Conservation (phyloP, 805 yeast species). For the Pichia membranifaciens region DNA sequence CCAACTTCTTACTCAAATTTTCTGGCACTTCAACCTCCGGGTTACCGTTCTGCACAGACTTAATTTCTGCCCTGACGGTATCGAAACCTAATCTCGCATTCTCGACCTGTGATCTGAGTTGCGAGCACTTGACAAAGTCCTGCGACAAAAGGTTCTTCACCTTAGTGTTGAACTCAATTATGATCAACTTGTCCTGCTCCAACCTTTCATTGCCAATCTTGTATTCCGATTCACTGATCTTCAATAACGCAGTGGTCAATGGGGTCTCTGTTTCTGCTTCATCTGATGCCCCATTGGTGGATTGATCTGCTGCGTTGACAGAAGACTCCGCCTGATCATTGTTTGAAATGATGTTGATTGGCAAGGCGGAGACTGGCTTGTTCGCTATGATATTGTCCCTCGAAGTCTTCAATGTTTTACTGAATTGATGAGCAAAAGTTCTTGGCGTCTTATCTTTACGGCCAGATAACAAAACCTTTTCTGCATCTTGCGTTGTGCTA, state of each 20-base stretch:
- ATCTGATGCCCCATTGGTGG: neutral
- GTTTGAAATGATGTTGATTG: slow-evolving; percentile 2
- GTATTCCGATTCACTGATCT: slow-evolving; percentile 49
- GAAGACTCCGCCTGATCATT: neutral
- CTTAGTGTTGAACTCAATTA: slow-evolving; percentile 52
- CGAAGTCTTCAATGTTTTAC: slow-evolving; percentile 49
- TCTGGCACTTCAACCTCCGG: slow-evolving; percentile 40
- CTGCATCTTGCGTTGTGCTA: slow-evolving; percentile 62
- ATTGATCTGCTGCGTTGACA: neutral
- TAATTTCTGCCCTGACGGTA: slow-evolving; percentile 56
- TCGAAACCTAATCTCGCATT: slow-evolving; percentile 66
- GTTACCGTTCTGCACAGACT: slow-evolving; percentile 32
- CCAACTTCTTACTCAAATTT: slow-evolving; percentile 46
- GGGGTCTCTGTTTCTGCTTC: slow-evolving; percentile 26
- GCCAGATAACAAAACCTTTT: slow-evolving; percentile 41
- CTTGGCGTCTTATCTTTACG: slow-evolving; percentile 45
- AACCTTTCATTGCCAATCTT: slow-evolving; percentile 63
- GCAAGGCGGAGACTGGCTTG: slow-evolving; percentile 10
- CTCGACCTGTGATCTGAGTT: slow-evolving; percentile 63
- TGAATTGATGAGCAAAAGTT: slow-evolving; percentile 67
- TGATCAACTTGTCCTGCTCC: slow-evolving; percentile 62
- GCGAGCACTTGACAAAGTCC: slow-evolving; percentile 55
- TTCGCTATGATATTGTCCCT: slow-evolving; percentile 35
- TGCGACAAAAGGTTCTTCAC: slow-evolving; percentile 47
- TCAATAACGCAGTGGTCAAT: slow-evolving; percentile 48